A percentile compares a stretch with the other conserved stretches of the same genome.
Evolutionary conservation across 495 filamentous ascomycete species (phyloP).

Genomic region (Podospora bellae-mahoneyi): DNA sequence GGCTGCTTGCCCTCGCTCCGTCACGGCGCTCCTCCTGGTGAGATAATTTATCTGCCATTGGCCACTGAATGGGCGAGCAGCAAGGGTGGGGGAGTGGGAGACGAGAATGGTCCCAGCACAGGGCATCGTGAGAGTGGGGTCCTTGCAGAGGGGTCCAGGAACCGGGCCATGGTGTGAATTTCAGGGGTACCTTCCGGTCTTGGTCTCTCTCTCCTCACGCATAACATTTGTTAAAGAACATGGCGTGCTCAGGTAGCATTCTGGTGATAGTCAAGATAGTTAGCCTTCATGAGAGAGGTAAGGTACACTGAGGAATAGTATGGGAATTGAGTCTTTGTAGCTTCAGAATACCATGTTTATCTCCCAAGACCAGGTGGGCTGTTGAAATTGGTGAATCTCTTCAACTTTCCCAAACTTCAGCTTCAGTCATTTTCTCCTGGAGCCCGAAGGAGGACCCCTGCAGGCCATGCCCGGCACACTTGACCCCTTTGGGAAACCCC

Average conservation of each 20-base stretch:
- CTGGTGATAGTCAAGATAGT: background rate
- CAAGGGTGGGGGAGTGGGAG: background rate
- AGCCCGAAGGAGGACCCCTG: constrained; percentile 1
- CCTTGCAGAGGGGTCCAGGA: constrained; percentile 1
- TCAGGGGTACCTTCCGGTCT: background rate
- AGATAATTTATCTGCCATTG: constrained; percentile 8
- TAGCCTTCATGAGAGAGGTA: background rate
- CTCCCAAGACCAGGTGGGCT: background rate
- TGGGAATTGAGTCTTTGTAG: background rate
- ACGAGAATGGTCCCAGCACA: background rate
- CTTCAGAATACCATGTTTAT: background rate
- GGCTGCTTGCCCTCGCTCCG: background rate
- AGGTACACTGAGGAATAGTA: background rate
- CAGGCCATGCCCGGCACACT: background rate
- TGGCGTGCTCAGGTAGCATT: background rate
- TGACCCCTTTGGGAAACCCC: constrained; percentile 5
- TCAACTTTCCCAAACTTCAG: background rate
- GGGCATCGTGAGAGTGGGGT: constrained; percentile 2
- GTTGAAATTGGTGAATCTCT: background rate
- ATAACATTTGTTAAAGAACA: background rate
- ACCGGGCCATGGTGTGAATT: background rate
- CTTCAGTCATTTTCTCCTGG: background rate
- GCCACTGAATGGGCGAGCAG: background rate
- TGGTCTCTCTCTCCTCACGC: background rate
- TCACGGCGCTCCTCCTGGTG: constrained; percentile 4